These are phyloP conservation scores for Brassica hybrid DNA, from an alignment of 441 rosid genomes.

Conservation along the genomic window DNA sequence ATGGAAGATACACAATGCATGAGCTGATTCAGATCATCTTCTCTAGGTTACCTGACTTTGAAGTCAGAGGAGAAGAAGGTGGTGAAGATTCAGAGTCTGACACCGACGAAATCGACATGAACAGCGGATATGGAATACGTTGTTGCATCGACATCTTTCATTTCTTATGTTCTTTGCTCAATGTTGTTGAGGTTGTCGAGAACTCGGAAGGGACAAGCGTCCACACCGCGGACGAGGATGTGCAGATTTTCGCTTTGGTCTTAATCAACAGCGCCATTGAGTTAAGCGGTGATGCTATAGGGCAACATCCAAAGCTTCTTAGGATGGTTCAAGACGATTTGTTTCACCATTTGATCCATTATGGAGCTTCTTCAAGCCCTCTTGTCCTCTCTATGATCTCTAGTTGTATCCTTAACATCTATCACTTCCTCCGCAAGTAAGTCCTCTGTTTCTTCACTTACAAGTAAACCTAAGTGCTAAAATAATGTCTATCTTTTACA, in stretches of 20 bases:
- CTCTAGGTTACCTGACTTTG: slow-evolving; percentile 67
- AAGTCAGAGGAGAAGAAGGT: slow-evolving; percentile 49
- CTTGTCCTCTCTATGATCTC: slow-evolving; percentile 86
- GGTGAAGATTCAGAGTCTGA: slow-evolving; percentile 70
- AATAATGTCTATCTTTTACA: too few relatives aligned
- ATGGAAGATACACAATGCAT: slow-evolving; percentile 75
- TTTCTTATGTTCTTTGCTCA: slow-evolving; percentile 76
- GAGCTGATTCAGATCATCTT: slow-evolving; percentile 80
- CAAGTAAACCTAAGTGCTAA: too few relatives aligned
- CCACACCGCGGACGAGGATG: slow-evolving; percentile 70
- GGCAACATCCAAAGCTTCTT: slow-evolving; percentile 73
- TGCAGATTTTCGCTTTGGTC: slow-evolving; percentile 63
- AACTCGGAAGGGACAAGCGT: slow-evolving; percentile 53
- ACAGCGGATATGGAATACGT: slow-evolving; percentile 66
- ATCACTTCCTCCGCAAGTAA: slow-evolving; percentile 84
- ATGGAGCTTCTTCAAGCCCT: slow-evolving; percentile 70
- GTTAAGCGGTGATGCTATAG: slow-evolving; percentile 76
- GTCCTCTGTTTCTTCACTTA: slow-evolving; percentile 21
- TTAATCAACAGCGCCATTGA: slow-evolving; percentile 78
- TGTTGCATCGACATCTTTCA: slow-evolving; percentile 78
- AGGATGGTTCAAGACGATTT: slow-evolving; percentile 80
- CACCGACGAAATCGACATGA: slow-evolving; percentile 51
- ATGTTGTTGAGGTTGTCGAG: slow-evolving; percentile 73
- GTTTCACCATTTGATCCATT: slow-evolving; percentile 89
- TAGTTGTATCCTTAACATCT: slow-evolving; percentile 82